Conservation (phyloP, 176 grass and related monocot species). For the Bolboschoenus planiculmis region DNA sequence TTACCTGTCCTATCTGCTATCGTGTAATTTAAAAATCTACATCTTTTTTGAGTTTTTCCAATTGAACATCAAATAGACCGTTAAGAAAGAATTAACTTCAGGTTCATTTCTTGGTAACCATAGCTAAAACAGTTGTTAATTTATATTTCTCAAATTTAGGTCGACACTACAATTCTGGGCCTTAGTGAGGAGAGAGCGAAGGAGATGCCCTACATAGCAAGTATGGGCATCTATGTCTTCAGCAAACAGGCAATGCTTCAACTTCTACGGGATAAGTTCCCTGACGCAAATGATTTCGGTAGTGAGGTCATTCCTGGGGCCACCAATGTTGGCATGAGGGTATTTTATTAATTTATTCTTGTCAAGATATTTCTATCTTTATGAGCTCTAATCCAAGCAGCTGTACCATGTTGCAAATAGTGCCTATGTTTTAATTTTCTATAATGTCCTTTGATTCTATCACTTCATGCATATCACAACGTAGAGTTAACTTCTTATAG, state of each 20-base stretch:
- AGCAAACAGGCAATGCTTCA: slow-evolving; percentile 91
- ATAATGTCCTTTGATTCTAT: background rate
- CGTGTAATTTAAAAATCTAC: background rate
- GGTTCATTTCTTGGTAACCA: background rate
- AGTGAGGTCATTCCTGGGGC: slow-evolving; percentile 99
- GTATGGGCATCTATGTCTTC: slow-evolving; percentile 98
- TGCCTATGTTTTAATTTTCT: background rate
- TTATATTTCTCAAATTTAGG: slow-evolving; percentile 32
- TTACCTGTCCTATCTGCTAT: background rate
- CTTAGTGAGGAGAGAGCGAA: slow-evolving; percentile 68
- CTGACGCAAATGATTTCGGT: slow-evolving; percentile 89
- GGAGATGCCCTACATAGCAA: slow-evolving; percentile 94
- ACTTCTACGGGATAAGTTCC: slow-evolving; percentile 73
- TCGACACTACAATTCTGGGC: slow-evolving; percentile 91
- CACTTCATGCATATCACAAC: background rate
- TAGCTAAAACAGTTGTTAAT: background rate
- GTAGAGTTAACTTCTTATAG: background rate
- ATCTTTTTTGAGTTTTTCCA: background rate
- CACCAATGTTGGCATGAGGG: slow-evolving; percentile 80
- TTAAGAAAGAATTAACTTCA: background rate
- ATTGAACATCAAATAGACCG: background rate
- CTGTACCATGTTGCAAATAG: background rate
- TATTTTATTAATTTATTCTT: slow-evolving; percentile 30
- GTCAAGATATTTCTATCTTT: background rate
- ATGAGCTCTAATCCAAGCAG: background rate